Percentiles rank a stretch among this genome's conserved stretches.
These are phyloP conservation scores for Viridothelium virens DNA, from an alignment of 495 filamentous ascomycete genomes.

Conservation along the genomic window DNA sequence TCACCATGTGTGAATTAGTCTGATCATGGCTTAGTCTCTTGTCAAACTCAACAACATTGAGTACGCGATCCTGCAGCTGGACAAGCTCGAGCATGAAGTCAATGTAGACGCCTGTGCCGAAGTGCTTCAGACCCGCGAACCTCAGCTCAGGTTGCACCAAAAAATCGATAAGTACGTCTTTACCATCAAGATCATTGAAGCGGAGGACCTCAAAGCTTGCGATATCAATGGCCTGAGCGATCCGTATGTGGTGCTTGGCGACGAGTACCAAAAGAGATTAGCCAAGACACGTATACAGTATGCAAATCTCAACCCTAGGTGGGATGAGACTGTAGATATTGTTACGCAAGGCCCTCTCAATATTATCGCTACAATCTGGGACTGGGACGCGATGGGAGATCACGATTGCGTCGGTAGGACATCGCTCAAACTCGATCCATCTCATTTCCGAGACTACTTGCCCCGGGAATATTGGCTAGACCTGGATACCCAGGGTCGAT, in stretches of 20 bases:
- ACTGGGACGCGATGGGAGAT: conserved; percentile 94
- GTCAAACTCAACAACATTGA: conserved; percentile 98
- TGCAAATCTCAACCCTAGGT: conserved; percentile 85
- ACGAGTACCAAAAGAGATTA: conserved; percentile 97
- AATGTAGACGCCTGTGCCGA: conserved; percentile 92
- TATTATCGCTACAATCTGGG: conserved; percentile 96
- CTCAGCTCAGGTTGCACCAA: conserved; percentile 45
- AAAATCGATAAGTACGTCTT: conserved; percentile 82
- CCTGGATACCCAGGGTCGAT: conserved; percentile 86
- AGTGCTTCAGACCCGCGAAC: conserved; percentile 57
- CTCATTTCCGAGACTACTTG: conserved; percentile 91
- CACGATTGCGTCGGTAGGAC: conserved; percentile 96
- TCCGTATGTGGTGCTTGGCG: conserved; percentile 92
- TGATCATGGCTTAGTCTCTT: conserved; percentile 50
- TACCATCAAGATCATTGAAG: conserved; percentile 97
- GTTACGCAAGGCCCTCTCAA: conserved; percentile 85
- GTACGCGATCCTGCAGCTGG: conserved; percentile 80
- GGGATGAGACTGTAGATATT: conserved; percentile 97
- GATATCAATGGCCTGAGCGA: conserved; percentile 92
- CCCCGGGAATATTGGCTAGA: conserved; percentile 96
- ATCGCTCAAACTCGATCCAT: conserved; percentile 86
- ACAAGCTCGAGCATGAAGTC: conserved; percentile 79
- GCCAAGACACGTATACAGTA: conserved; percentile 91
- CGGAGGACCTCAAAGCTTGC: conserved; percentile 95
- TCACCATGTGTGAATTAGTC: conserved; percentile 30